Evolutionary conservation across 73 alveolate genomes (phyloP).

Genomic region (Paramecium caudatum): DNA sequence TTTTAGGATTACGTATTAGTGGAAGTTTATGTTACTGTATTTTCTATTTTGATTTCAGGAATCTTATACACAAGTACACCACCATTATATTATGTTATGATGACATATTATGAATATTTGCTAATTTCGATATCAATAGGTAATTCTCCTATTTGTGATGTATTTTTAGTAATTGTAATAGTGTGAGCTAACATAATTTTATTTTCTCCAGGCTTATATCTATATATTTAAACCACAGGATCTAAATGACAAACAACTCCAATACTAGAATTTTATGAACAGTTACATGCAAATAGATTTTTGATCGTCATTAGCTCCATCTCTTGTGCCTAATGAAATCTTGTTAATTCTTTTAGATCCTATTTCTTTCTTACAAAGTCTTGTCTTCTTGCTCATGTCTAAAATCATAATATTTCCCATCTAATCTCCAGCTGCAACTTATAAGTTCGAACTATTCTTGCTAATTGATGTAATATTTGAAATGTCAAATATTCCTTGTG

Average conservation of each 20-base stretch:
- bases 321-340: slow-evolving; percentile 23
- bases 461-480: slow-evolving; percentile 58
- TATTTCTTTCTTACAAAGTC: slow-evolving; percentile 70
- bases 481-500: slow-evolving; percentile 73
- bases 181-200: slow-evolving; percentile 47
- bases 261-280: slow-evolving; percentile 6
- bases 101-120: slow-evolving; percentile 31
- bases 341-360: slow-evolving; percentile 55
- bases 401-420: slow-evolving; percentile 61
- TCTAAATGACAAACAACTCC: slow-evolving; percentile 62
- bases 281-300: slow-evolving; percentile 61
- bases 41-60: slow-evolving; percentile 53
- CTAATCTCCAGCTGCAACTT: slow-evolving; percentile 72
- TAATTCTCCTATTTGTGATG: slow-evolving; percentile 55
- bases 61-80: slow-evolving; percentile 52
- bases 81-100: slow-evolving; percentile 70
- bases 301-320: slow-evolving; percentile 37
- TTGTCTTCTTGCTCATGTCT: slow-evolving; percentile 71
- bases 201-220: slow-evolving; percentile 68
- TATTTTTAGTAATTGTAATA: slow-evolving; percentile 57
- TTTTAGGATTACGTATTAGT: neutral
- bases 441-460: slow-evolving; percentile 15
- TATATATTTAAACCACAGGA: slow-evolving; percentile 65
- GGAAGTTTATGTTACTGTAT: neutral
- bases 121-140: slow-evolving; percentile 69